These are phyloP conservation scores for Fraxinus anomala DNA, from an alignment of 257 asterid species.

Conservation along the genomic window DNA sequence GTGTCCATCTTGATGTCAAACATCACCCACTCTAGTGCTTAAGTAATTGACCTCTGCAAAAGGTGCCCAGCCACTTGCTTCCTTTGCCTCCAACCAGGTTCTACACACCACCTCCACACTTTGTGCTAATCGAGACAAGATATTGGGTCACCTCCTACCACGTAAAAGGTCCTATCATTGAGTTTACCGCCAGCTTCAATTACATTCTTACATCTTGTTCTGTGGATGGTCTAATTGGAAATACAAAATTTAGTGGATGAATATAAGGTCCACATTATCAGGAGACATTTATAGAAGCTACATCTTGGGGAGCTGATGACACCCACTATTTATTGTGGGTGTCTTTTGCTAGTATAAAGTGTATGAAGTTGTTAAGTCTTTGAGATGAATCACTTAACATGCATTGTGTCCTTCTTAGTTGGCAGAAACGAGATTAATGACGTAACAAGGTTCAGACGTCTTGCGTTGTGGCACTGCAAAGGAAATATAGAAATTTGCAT, in stretches of 20 bases:
- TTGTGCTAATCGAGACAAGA: neutral
- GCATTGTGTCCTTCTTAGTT: conserved; percentile 5
- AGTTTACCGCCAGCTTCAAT: neutral
- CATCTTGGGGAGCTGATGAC: neutral
- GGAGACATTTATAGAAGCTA: conserved; percentile 1
- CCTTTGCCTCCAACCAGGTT: neutral
- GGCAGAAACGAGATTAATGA: neutral
- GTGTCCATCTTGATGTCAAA: neutral
- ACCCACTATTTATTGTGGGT: neutral
- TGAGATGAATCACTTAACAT: neutral
- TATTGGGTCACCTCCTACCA: neutral
- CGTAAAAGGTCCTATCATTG: neutral
- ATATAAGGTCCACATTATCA: neutral
- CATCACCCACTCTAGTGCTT: neutral
- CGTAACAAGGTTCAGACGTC: conserved; percentile 1
- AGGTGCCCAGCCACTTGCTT: neutral
- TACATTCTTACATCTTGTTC: neutral
- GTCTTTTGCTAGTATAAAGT: neutral
- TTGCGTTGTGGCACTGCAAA: conserved; percentile 1
- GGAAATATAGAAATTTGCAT: neutral
- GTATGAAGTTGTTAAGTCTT: neutral
- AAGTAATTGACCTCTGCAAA: neutral
- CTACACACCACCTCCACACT: neutral
- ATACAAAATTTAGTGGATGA: conserved; percentile 1
- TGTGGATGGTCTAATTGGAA: conserved; percentile 10